Conservation (phyloP, 2,329 filamentous ascomycete genomes). For the Penicillium glabrum region DNA sequence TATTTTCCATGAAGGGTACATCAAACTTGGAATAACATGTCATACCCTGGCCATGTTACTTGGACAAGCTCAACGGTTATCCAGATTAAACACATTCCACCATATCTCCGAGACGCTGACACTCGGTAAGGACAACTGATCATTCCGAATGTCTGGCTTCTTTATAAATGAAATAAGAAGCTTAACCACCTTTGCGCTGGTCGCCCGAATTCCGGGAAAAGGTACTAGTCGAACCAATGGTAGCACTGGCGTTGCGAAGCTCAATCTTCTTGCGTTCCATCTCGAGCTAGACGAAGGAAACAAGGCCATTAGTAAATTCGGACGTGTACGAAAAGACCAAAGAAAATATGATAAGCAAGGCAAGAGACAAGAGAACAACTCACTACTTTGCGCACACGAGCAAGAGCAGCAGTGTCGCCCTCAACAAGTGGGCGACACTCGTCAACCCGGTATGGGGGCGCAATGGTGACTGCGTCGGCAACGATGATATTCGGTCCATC, state of each 20-base stretch:
- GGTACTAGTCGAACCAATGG: constrained; percentile 34
- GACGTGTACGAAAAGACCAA: not conserved
- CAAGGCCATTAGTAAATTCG: not conserved
- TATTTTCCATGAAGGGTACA: constrained; percentile 17
- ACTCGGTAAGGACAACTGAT: not conserved
- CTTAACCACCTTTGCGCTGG: constrained; percentile 26
- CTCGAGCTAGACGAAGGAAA: constrained; percentile 34
- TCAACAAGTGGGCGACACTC: constrained; percentile 49
- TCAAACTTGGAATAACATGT: not conserved
- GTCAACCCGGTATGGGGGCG: constrained; percentile 58
- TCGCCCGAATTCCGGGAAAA: constrained; percentile 24
- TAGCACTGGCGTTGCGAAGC: constrained; percentile 42
- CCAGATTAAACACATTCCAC: constrained; percentile 8
- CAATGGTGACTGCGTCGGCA: constrained; percentile 60
- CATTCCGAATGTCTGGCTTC: not conserved
- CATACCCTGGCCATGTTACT: constrained; percentile 3
- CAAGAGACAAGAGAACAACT: constrained; percentile 21
- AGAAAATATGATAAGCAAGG: not conserved
- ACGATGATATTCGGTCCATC: constrained; percentile 60
- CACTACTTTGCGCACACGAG: constrained; percentile 50
- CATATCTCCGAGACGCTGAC: not conserved
- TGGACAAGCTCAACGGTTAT: constrained; percentile 56
- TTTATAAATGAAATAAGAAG: not conserved
- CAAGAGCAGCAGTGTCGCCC: constrained; percentile 43
- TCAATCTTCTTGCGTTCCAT: constrained; percentile 52